These are phyloP conservation scores for Colletotrichum gloeosporioides DNA, from an alignment of 2,329 filamentous ascomycete species.

Conservation along the genomic window DNA sequence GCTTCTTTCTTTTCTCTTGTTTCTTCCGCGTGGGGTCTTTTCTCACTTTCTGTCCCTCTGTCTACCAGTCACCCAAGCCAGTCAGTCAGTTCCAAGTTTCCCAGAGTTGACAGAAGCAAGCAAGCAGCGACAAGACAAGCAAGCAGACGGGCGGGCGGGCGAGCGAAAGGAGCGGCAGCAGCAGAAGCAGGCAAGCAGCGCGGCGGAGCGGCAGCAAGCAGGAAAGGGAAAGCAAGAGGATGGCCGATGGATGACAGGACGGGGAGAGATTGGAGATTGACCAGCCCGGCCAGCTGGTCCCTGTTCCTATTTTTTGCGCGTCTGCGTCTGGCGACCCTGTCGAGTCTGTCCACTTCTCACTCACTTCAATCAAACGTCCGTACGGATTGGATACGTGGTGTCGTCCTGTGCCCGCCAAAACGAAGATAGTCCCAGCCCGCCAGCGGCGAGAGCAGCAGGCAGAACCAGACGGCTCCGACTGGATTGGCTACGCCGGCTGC, in stretches of 20 bases:
- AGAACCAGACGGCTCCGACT: background rate
- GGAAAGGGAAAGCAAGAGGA: slow-evolving; percentile 9
- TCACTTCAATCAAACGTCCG: slow-evolving; percentile 10
- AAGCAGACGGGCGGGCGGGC: background rate
- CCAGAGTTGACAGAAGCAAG: background rate
- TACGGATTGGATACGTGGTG: background rate
- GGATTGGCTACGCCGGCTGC: slow-evolving; percentile 12
- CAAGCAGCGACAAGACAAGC: background rate
- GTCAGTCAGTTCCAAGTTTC: background rate
- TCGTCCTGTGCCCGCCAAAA: slow-evolving; percentile 1
- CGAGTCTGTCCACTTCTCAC: slow-evolving; percentile 17
- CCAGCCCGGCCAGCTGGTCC: slow-evolving; percentile 12
- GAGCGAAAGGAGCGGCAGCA: background rate
- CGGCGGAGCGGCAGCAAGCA: background rate
- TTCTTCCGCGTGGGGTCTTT: background rate
- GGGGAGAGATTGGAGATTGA: background rate
- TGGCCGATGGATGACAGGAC: slow-evolving; percentile 8
- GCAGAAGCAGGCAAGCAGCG: background rate
- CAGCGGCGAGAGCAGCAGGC: slow-evolving; percentile 12
- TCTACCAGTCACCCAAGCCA: background rate
- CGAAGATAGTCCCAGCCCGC: background rate
- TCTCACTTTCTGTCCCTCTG: background rate
- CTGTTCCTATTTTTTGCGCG: slow-evolving; percentile 20
- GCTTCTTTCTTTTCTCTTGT: background rate
- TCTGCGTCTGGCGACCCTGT: slow-evolving; percentile 3